phyloP scores from a whole-genome alignment of 1,284 basidiomycete species.

The Microbotryum lychnidis-dioicae region DNA sequence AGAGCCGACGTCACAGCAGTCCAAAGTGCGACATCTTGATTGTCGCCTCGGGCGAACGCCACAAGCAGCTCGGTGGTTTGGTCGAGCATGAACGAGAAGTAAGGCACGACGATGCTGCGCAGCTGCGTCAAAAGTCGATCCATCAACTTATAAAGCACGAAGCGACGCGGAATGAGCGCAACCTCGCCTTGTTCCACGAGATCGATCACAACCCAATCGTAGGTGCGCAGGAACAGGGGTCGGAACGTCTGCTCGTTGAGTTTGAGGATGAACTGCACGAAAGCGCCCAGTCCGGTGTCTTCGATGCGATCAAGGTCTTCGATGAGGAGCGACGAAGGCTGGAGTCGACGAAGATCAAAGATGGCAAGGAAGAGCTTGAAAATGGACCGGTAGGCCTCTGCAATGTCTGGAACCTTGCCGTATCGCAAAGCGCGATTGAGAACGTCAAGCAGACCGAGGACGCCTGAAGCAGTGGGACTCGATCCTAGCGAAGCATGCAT shows the following conservation, averaged over 20 bases:
- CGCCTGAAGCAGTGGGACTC: conserved; percentile 2
- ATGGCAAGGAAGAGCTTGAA: conserved; percentile 77
- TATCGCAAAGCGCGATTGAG: conserved; percentile 52
- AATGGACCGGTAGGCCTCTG: conserved; percentile 60
- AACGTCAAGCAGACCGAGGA: conserved; percentile 28
- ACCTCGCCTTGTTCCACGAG: conserved; percentile 43
- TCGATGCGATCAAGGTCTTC: conserved; percentile 45
- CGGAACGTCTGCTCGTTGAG: conserved; percentile 88
- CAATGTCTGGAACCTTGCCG: conserved; percentile 56
- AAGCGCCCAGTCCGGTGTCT: conserved; percentile 54
- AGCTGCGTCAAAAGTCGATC: conserved; percentile 68
- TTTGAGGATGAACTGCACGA: conserved; percentile 82
- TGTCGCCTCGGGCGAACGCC: conserved; percentile 42
- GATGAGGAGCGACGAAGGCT: conserved; percentile 32
- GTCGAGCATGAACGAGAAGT: conserved; percentile 67
- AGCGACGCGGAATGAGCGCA: conserved; percentile 46
- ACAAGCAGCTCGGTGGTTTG: conserved; percentile 61
- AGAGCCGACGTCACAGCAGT: conserved; percentile 55
- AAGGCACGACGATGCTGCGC: conserved; percentile 79
- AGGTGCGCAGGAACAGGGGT: conserved; percentile 81
- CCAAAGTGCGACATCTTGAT: conserved; percentile 52
- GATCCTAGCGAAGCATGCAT: conserved; percentile 22
- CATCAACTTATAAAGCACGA: conserved; percentile 66
- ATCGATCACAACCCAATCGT: conserved; percentile 85
- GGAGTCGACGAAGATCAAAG: conserved; percentile 54